Base-by-base conservation (phyloP, 2,329 filamentous ascomycete genomes). In the Colletotrichum costaricense region DNA sequence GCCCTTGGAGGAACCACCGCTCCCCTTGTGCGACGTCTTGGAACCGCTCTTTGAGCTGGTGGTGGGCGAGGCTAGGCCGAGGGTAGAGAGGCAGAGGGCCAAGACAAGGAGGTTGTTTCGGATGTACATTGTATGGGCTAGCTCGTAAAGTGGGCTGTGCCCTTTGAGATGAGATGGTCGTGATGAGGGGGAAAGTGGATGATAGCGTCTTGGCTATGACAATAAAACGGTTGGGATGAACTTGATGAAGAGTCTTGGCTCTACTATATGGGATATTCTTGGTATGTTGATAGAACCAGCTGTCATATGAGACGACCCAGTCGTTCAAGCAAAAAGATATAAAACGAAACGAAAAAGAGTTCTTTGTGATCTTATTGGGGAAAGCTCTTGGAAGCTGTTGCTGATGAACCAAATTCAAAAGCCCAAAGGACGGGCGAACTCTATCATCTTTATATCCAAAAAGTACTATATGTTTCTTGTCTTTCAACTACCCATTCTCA, bases 81-180 rank as follows among this genome's bases (percentile, higher is more conserved):
- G 42, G 42, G 42, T 49, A 30, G 52, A 63, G 24, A 55, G 58
- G 49, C 56, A 42, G 22, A 72, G 69, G 28, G 64, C 64, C 65
- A 72, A 63, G 69, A 62, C 59, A 24, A 72, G 49, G 22, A 72
- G 65, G 52, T 57, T 42, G 58, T 68, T 68, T 68, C 69, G 69
- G 58, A 72, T 54, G 55, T 24, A 68, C 69, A 72, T 68, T 28
- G n/a, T 33, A 5, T 9, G 16, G 9, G 8, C 42, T 49, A 22
- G 16, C 38, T 42, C 19, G 42, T 22, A 33, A 38, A 42, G 54
- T 16, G 24, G 56, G 16, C 28, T 28, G 12, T 8, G 26, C 26
- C 26, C 16, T 22, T 28, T 2, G 5, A 28, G 26, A 58, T 33
- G 7, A 28, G 14, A 30, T 28, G 42, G 19, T 49, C 0, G 3